Percentiles rank a stretch among this genome's conserved stretches.
phyloP scores from a whole-genome alignment of 192 early-diverging fungal species.

The Dimargaris xerosporica region DNA sequence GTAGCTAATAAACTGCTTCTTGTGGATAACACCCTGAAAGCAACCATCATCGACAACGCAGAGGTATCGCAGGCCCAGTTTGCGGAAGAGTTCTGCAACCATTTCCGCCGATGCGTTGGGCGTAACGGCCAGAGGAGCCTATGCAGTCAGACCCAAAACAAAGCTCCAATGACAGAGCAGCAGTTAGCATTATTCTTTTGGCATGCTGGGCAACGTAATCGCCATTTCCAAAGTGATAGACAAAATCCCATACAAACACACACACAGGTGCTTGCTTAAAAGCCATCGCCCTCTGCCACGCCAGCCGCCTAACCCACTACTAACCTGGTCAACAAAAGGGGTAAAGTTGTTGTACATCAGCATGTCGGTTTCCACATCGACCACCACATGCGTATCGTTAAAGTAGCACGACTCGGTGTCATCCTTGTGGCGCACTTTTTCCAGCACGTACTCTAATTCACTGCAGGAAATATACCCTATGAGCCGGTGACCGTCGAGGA shows the following conservation, averaged over 20 bases:
- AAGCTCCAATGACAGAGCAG: too few relatives aligned
- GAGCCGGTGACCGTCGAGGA: slow-evolving; percentile 38
- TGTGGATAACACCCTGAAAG: slow-evolving; percentile 71
- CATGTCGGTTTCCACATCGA: background rate
- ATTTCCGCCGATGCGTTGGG: slow-evolving; percentile 67
- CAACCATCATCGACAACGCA: slow-evolving; percentile 63
- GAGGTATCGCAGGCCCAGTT: slow-evolving; percentile 65
- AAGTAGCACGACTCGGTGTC: slow-evolving; percentile 31
- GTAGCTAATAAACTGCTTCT: slow-evolving; percentile 64
- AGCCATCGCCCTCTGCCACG: too few relatives aligned
- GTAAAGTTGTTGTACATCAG: slow-evolving; percentile 16
- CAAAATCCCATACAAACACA: too few relatives aligned
- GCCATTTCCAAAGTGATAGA: too few relatives aligned
- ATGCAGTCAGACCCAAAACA: too few relatives aligned
- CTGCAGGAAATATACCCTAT: slow-evolving; percentile 70
- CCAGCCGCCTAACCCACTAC: too few relatives aligned
- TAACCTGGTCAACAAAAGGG: slow-evolving; percentile 33
- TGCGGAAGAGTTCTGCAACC: slow-evolving; percentile 68
- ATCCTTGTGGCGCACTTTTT: slow-evolving; percentile 23
- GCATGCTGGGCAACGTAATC: too few relatives aligned
- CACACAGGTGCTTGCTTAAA: too few relatives aligned
- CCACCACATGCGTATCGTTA: slow-evolving; percentile 20
- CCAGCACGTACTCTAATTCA: slow-evolving; percentile 60
- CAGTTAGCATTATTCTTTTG: too few relatives aligned
- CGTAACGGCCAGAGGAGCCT: slow-evolving; percentile 64